These are phyloP conservation scores for Sergeia podlipaevii DNA, from an alignment of 208 protist species.

Conservation along the genomic window DNA sequence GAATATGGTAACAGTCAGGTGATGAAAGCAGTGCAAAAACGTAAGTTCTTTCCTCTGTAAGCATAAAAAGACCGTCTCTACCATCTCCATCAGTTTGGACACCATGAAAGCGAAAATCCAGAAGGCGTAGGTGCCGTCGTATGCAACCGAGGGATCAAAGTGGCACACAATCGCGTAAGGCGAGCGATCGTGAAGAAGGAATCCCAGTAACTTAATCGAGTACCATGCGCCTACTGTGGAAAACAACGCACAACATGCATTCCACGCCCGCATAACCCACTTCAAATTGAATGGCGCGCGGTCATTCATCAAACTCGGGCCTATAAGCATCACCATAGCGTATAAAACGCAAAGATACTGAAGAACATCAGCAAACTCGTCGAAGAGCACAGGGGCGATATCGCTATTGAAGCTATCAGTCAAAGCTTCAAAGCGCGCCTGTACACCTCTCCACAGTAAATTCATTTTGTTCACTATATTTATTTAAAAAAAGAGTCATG, in stretches of 20 bases:
- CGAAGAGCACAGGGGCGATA: slow-evolving; percentile 16
- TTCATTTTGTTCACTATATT: no score
- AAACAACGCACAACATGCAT: slow-evolving; percentile 57
- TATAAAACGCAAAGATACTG: slow-evolving; percentile 28
- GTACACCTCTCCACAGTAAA: neutral
- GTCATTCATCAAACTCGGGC: slow-evolving; percentile 21
- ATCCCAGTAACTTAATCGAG: slow-evolving; percentile 29
- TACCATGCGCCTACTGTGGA: slow-evolving; percentile 46
- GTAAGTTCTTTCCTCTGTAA: slow-evolving; percentile 62
- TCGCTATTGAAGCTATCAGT: slow-evolving; percentile 25
- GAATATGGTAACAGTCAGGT: slow-evolving; percentile 77
- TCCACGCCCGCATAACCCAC: slow-evolving; percentile 52
- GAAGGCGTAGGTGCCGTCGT: slow-evolving; percentile 45
- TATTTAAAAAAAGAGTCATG: no score
- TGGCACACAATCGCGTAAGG: slow-evolving; percentile 38
- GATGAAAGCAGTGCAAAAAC: slow-evolving; percentile 80
- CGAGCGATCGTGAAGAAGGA: slow-evolving; percentile 13
- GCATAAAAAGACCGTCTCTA: slow-evolving; percentile 67
- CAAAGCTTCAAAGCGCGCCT: neutral
- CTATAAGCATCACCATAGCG: slow-evolving; percentile 17
- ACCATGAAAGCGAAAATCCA: slow-evolving; percentile 65
- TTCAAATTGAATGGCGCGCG: slow-evolving; percentile 35
- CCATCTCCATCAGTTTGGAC: slow-evolving; percentile 65
- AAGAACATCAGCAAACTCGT: slow-evolving; percentile 28
- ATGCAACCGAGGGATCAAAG: slow-evolving; percentile 31